phyloP scores from a whole-genome alignment of 768 basidiomycete species.

The Vararia minispora region DNA sequence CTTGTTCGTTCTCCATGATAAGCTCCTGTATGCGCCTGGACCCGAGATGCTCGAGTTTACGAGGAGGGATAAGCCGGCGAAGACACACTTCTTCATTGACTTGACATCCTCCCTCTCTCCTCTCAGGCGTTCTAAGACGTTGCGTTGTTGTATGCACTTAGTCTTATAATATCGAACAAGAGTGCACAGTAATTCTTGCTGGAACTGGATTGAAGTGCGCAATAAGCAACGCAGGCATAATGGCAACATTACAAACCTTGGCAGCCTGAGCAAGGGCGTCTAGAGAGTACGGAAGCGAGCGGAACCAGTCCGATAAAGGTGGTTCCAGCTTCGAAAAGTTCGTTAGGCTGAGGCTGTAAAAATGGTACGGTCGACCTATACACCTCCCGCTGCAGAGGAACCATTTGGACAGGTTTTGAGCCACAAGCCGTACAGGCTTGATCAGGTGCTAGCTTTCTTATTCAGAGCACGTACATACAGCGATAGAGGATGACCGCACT shows the following conservation, averaged over 20 bases:
- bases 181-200: conserved; percentile 62
- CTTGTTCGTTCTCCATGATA: conserved; percentile 35
- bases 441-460: conserved; percentile 24
- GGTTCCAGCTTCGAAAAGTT: conserved; percentile 46
- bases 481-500: conserved; percentile 40
- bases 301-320: conserved; percentile 80
- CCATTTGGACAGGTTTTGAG: conserved; percentile 48
- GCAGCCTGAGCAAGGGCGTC: conserved; percentile 57
- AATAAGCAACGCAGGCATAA: not conserved
- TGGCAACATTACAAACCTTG: conserved; percentile 33
- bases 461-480: no score
- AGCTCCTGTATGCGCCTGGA: conserved; percentile 40
- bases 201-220: conserved; percentile 40
- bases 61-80: conserved; percentile 2
- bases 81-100: conserved; percentile 37
- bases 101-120: conserved; percentile 34
- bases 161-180: conserved; percentile 55
- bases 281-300: conserved; percentile 44
- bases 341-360: not conserved
- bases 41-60: conserved; percentile 1
- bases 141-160: conserved; percentile 45
- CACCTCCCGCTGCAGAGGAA: conserved; percentile 68
- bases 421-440: conserved; percentile 70
- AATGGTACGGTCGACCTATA: conserved; percentile 11
- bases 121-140: conserved; percentile 40